Base-by-base conservation (phyloP, 1,284 basidiomycete genomes). In the Cerioporus squamosus region DNA sequence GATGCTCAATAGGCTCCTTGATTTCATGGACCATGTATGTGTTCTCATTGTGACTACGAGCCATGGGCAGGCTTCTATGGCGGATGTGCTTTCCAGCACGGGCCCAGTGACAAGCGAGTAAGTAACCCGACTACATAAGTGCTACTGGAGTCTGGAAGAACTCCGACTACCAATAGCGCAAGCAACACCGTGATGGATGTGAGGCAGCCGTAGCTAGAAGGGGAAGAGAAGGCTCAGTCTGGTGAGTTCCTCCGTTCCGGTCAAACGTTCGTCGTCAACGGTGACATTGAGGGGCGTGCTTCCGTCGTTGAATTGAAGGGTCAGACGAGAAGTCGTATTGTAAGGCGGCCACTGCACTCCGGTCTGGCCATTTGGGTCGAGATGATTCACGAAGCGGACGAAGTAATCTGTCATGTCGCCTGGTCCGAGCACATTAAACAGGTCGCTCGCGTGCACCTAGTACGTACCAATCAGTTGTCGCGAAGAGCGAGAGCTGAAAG, bases 231-330 rank as follows among this genome's bases (percentile, higher is more conserved):
- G 50, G 5, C 14, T 24, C 23, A 45, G 44, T 18, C 4, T 81
- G 1, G 81, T 83, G 5, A 82, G 81, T 63, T 78, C 63, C 0
- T 68, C 62, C 62, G 83, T 79, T 12, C 40, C 67, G 12, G 68
- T 68, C 33, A 53, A 47, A 4, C 74, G 61, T 48, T 70, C 73
- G 5, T 61, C 70, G 53, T 75, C 72, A 40, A 64, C 55, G 10
- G 63, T 63, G 8, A 73, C 64, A 10, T 45, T 61, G 29, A 60
- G 60, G 12, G 71, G 68, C 2, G 40, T 29, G 7, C 46, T 42
- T 7, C 33, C 23, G 6, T 57, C 63, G 31, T 66, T 64, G 43
- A 55, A 55, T 10, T 60, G 57, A 17, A 67, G 50, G 5, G 22
- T 23, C 9, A 8, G 4, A 10, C 44, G 44, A 3, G 26, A 10